Percentiles rank a stretch among this genome's conserved stretches.
These are phyloP conservation scores for Aquilaria sinensis DNA, from an alignment of 345 rosid species.

Conservation along the genomic window DNA sequence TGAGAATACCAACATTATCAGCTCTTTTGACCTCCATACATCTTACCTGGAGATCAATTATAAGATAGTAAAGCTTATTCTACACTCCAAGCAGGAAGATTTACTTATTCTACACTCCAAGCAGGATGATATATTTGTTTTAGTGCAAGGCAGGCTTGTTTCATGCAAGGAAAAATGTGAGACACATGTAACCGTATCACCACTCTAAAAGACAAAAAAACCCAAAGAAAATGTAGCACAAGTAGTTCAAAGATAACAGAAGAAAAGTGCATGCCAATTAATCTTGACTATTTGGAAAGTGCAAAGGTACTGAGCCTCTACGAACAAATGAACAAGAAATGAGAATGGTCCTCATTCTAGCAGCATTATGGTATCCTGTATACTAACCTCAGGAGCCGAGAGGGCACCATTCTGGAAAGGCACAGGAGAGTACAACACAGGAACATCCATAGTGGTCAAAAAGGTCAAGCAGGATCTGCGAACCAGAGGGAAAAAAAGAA, in stretches of 20 bases:
- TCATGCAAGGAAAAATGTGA: not conserved
- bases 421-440: conserved; percentile 67
- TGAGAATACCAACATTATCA: conserved; percentile 23
- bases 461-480: conserved; percentile 64
- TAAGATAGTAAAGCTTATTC: conserved; percentile 7
- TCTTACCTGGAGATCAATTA: conserved; percentile 53
- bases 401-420: conserved; percentile 78
- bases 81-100: conserved; percentile 1
- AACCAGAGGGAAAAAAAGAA: conserved; percentile 16
- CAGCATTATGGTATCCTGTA: not conserved
- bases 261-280: too few species aligned
- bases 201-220: too few species aligned
- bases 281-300: not conserved
- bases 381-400: conserved; percentile 79
- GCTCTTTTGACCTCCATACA: conserved; percentile 56
- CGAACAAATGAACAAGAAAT: not conserved
- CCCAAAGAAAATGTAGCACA: too few species aligned
- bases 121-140: not conserved
- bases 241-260: too few species aligned
- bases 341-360: conserved; percentile 1
- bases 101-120: not conserved
- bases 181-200: not conserved
- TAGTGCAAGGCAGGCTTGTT: too few species aligned
- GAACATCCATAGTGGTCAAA: conserved; percentile 69
- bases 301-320: not conserved